Percentiles rank a stretch among this genome's conserved stretches.
Evolutionary conservation across 106 monocot genomes (phyloP).

Genomic region (Triglochin maritima): DNA sequence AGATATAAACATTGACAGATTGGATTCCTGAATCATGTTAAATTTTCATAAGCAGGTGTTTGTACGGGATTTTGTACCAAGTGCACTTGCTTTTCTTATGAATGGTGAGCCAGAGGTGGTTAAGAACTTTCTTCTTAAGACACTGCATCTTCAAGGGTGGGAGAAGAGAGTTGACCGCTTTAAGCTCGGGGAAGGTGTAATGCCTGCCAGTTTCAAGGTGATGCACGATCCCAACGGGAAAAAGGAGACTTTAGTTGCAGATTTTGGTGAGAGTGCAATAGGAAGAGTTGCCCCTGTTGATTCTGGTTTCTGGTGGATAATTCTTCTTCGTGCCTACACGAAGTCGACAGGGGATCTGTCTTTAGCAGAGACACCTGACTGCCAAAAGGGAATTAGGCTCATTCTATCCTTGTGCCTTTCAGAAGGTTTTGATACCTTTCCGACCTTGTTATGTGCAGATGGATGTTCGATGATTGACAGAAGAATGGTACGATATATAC

Average conservation of each 20-base stretch:
- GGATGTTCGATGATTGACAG: slow-evolving; percentile 22
- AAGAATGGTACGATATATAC: slow-evolving; percentile 11
- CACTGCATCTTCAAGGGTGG: slow-evolving; percentile 17
- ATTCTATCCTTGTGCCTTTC: slow-evolving; percentile 12
- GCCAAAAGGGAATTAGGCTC: slow-evolving; percentile 20
- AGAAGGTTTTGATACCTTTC: slow-evolving; percentile 21
- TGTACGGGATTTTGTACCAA: slow-evolving; percentile 23
- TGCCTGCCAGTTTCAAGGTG: slow-evolving; percentile 25
- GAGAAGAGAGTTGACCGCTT: slow-evolving; percentile 18
- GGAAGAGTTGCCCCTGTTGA: slow-evolving; percentile 24
- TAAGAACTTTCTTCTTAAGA: slow-evolving; percentile 18
- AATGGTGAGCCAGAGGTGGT: slow-evolving; percentile 20
- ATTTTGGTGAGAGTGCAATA: slow-evolving; percentile 23
- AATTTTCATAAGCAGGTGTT: slow-evolving; percentile 3
- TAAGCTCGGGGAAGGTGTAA: slow-evolving; percentile 21
- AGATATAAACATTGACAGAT: neutral
- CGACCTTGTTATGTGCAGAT: slow-evolving; percentile 17
- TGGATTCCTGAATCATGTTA: neutral
- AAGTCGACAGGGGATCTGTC: slow-evolving; percentile 18
- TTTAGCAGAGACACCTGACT: slow-evolving; percentile 16
- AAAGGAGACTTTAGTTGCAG: slow-evolving; percentile 8
- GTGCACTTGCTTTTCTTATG: slow-evolving; percentile 23
- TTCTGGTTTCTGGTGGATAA: slow-evolving; percentile 26
- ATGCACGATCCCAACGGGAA: slow-evolving; percentile 11
- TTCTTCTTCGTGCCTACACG: slow-evolving; percentile 20